Base-by-base conservation (phyloP, 305 asterid genomes). In the Fraxinus velutina region DNA sequence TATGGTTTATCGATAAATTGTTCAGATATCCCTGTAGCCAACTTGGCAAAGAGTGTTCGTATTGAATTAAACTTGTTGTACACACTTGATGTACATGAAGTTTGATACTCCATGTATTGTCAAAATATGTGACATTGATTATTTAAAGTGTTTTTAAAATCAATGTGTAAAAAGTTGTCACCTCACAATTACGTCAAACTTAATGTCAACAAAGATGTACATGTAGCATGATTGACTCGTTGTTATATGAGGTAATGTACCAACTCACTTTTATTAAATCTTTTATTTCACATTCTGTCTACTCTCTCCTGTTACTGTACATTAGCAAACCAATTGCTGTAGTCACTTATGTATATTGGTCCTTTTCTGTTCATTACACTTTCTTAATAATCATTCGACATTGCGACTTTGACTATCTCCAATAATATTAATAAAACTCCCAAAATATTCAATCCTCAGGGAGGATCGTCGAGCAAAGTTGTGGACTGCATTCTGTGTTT, bases 391-490 rank as follows among this genome's bases (percentile, higher is more conserved):
- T 17, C 9, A 55, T 17, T 55, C 64, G 12, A 2, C 70, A 29
- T 47, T 68, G 21, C 34, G 22, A 21, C 70, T 21, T 21, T 32
- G 77, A 60, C 30, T 60, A 60, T 60, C 92, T 93, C 37, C 93
- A 89, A 62, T 85, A 89, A 76, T 78, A 32, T 32, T 76, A 19
- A 44, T 71, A 80, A 3, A 83, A 29, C 72, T 77, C 27, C 33
- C 37, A 60, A 55, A 37, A 22, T 78, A 32, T 80, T 64, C 81
- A 80, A 47, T 83, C 83, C 76, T 15, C 81, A 94, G 98, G 98
- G 98, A 78, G 98, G 98, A 78, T 94, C 98, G 64, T 93, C 98
- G 8, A 90, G 92, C 66, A 93, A 92, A 89, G 97, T 94, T 75
- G 98, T 93, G 78, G 98, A 94, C 70, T 94, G 98, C 83, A 91